These are phyloP conservation scores for Endotrypanum monterogeii DNA, from an alignment of 208 protist genomes.

Conservation along the genomic window DNA sequence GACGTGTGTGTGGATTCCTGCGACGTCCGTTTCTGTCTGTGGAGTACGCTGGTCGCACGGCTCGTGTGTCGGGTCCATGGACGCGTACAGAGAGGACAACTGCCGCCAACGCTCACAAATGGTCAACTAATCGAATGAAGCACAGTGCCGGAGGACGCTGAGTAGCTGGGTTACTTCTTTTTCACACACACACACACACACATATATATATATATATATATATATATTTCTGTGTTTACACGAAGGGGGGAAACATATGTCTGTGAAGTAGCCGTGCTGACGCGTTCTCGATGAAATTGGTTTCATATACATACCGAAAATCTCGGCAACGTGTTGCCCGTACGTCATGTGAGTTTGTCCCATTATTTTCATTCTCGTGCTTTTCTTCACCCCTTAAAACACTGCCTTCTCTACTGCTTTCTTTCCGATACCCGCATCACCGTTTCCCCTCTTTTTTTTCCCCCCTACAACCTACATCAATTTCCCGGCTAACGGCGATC, in stretches of 20 bases:
- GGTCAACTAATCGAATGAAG: neutral
- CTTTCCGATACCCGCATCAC: too few species aligned
- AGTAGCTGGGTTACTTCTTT: neutral
- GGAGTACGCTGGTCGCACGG: neutral
- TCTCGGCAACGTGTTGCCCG: neutral
- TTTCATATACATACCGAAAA: too few species aligned
- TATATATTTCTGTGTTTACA: neutral
- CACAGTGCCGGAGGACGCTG: neutral
- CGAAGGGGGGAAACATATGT: neutral
- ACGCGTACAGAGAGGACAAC: neutral
- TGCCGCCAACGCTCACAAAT: neutral
- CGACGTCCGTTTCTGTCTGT: too few species aligned
- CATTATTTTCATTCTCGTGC: neutral
- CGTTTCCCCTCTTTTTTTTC: neutral
- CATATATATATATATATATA: too few species aligned
- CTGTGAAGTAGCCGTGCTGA: neutral
- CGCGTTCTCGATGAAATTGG: neutral
- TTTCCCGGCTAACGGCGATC: neutral
- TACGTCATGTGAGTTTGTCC: neutral
- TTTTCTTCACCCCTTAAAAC: neutral
- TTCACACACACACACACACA: too few species aligned
- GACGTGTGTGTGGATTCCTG: neutral
- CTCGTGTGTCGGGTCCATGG: neutral
- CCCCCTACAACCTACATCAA: neutral
- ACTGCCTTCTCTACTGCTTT: neutral